Conservation (phyloP, 2,329 filamentous ascomycete genomes). For the Ophiosphaerella korrae region DNA sequence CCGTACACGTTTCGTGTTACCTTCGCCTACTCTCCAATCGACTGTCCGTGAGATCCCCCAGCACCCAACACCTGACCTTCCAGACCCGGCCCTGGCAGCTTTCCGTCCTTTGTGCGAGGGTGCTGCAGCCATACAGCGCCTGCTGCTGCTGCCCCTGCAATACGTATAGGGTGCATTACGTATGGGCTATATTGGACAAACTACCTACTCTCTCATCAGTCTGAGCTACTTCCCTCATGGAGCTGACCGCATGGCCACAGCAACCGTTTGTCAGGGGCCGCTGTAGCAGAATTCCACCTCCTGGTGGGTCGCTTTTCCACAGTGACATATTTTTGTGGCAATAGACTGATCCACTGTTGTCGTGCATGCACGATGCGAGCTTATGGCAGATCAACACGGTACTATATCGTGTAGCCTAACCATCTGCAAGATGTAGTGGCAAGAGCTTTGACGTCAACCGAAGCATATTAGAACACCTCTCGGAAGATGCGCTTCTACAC, state of each 20-base stretch:
- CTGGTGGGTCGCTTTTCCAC: neutral
- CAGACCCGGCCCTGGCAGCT: slow-evolving; percentile 28
- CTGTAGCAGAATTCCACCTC: neutral
- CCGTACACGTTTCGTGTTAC: slow-evolving; percentile 25
- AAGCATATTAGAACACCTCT: slow-evolving; percentile 17
- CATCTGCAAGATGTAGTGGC: neutral
- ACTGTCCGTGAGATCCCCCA: slow-evolving; percentile 21
- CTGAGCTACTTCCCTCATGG: slow-evolving; percentile 8
- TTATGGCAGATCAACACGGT: slow-evolving; percentile 23
- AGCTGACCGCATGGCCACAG: slow-evolving; percentile 11
- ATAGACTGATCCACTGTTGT: slow-evolving; percentile 15
- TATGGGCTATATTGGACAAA: slow-evolving; percentile 23
- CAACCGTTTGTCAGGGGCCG: slow-evolving; percentile 12
- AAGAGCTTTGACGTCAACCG: slow-evolving; percentile 32
- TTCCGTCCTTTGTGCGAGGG: slow-evolving; percentile 17
- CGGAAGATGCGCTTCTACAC: neutral
- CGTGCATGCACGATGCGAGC: slow-evolving; percentile 18
- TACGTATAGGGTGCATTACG: slow-evolving; percentile 24
- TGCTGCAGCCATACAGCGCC: slow-evolving; percentile 28
- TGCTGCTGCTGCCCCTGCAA: slow-evolving; percentile 18
- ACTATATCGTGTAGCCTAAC: neutral
- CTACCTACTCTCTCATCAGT: slow-evolving; percentile 10
- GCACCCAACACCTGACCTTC: slow-evolving; percentile 34
- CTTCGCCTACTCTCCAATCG: slow-evolving; percentile 27
- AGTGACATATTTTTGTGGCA: slow-evolving; percentile 25